Base-by-base conservation (phyloP, 2,329 filamentous ascomycete genomes). In the Lecanoromycetidae sp. region DNA sequence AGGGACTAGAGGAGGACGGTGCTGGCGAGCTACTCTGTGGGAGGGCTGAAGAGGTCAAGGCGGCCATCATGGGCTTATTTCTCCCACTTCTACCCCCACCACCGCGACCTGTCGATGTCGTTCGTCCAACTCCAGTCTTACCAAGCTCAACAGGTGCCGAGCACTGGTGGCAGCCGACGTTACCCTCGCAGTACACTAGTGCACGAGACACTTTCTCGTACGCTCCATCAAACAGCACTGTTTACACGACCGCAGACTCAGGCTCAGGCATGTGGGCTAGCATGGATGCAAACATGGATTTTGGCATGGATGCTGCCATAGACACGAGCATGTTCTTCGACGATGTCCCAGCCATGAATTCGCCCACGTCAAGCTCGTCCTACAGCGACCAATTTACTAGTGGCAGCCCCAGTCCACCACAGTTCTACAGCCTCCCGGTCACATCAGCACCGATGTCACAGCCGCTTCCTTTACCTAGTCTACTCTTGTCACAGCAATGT, bases 1-100 rank as follows among this genome's bases (percentile, higher is more conserved):
- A 98, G 69, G 91, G 91, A 48, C 75, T 96, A 55, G 91, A 98
- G 71, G 91, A 96, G 69, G 90, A 95, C 60, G 91, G 91, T 52
- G 85, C 84, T 39, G 91, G 91, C 54, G 91, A 98, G 70, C 75
- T 98, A 56, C 79, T 96, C 52, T 83, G 84, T 61, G 88, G 88
- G 56, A 85, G 86, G 69, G 87, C 86, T 61, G 87, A 94, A 57
- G 87, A 95, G 57, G 90, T 95, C 66, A 94, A 94, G 77, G 79
- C 73, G 60, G 81, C 77, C 63, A 82, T 98, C 68, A 76, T 84
- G 72, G 78, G 75, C 58, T 74, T 96, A 60, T 87, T 95, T 72
- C 84, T 77, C 53, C 80, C 88, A 65, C 80, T 93, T 48, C 75
- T 96, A 55, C 77, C 93, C 52, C 88, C 84, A 42, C 87, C 87